A percentile compares a stretch with the other conserved stretches of the same genome.
Evolutionary conservation across 371 early-diverging fungal species (phyloP).

Genomic region (Nematocida major): DNA sequence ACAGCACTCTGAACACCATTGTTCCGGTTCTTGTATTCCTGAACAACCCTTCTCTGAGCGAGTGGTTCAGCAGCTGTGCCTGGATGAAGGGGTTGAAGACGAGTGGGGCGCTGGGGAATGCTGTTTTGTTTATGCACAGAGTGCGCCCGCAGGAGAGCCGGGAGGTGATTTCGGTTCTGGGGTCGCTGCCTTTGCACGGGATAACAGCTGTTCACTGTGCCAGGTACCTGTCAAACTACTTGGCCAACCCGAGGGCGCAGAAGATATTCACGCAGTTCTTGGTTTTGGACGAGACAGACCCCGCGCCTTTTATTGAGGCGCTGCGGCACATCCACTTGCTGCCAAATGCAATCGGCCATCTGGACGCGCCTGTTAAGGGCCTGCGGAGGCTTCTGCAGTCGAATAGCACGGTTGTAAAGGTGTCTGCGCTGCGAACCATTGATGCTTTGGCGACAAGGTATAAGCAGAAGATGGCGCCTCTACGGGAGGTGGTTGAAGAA

Average conservation of each 20-base stretch:
- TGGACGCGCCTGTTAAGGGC: conserved; percentile 49
- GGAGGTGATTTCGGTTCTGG: conserved; percentile 7
- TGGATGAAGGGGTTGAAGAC: conserved; percentile 40
- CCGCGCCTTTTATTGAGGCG: conserved; percentile 39
- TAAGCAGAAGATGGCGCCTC: conserved; percentile 53
- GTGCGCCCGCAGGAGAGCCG: conserved; percentile 24
- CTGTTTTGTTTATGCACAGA: conserved; percentile 31
- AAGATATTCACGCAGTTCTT: conserved; percentile 20
- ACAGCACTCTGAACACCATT: conserved; percentile 37
- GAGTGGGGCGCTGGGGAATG: conserved; percentile 52
- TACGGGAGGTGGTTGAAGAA: conserved; percentile 60
- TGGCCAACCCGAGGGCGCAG: neutral
- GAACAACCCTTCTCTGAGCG: conserved; percentile 16
- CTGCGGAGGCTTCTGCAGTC: conserved; percentile 52
- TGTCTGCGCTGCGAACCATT: conserved; percentile 58
- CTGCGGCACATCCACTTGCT: conserved; percentile 6
- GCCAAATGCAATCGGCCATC: conserved; percentile 11
- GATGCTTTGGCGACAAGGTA: conserved; percentile 45
- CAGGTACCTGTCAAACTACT: conserved; percentile 11
- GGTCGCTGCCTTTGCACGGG: neutral
- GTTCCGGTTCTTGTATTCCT: conserved; percentile 48
- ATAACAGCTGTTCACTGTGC: conserved; percentile 11
- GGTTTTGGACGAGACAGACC: conserved; percentile 19
- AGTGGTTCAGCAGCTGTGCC: conserved; percentile 44
- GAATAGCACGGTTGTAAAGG: conserved; percentile 32